These are phyloP conservation scores for Patellifolia procumbens DNA, from an alignment of 179 eudicot species.

Conservation along the genomic window DNA sequence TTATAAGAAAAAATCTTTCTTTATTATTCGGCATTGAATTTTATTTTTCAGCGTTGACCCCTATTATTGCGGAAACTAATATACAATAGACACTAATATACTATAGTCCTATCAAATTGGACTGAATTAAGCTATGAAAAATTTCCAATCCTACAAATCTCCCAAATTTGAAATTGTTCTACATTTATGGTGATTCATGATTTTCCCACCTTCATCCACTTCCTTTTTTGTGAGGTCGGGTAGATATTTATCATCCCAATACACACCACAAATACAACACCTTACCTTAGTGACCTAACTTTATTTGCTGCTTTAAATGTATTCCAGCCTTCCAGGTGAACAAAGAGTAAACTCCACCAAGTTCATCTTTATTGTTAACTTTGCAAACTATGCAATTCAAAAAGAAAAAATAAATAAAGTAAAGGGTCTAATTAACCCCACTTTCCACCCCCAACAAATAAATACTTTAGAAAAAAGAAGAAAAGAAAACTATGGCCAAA, in stretches of 20 bases:
- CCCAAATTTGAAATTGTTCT: too few species aligned
- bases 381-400: neutral
- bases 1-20: too few species aligned
- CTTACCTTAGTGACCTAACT: too few species aligned
- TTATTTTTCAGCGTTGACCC: too few species aligned
- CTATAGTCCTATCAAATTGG: too few species aligned
- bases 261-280: slow-evolving; percentile 16
- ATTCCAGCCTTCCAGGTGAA: slow-evolving; percentile 13
- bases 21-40: too few species aligned
- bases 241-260: neutral
- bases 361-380: slow-evolving; percentile 22
- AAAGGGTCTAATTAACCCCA: neutral
- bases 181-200: too few species aligned
- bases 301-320: slow-evolving; percentile 13
- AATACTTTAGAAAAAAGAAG: neutral
- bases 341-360: slow-evolving; percentile 22
- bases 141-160: too few species aligned
- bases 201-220: neutral
- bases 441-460: neutral
- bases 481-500: neutral
- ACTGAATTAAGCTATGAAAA: too few species aligned
- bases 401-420: neutral
- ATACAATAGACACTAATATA: too few species aligned
- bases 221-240: neutral
- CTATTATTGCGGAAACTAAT: too few species aligned